phyloP scores from a whole-genome alignment of 495 filamentous ascomycete species.

The Bathelium albidoporum region DNA sequence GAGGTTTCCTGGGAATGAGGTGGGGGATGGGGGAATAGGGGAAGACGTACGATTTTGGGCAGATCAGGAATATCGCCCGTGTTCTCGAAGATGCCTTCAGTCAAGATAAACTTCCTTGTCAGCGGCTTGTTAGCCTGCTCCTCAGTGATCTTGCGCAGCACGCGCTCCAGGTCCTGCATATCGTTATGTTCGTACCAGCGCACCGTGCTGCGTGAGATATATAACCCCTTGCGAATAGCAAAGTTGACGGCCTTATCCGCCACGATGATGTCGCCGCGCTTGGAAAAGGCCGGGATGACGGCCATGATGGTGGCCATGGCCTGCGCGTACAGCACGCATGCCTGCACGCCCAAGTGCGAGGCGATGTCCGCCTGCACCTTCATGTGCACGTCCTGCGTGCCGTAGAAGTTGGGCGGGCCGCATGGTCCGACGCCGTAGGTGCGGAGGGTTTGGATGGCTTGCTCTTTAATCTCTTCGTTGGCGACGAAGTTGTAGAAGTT shows the following conservation, averaged over 20 bases:
- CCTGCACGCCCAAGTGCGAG: slow-evolving; percentile 69
- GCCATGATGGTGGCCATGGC: slow-evolving; percentile 88
- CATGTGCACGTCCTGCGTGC: slow-evolving; percentile 97
- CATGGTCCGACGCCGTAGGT: slow-evolving; percentile 95
- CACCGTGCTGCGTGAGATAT: slow-evolving; percentile 83
- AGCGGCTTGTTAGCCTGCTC: slow-evolving; percentile 82
- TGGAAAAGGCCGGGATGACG: slow-evolving; percentile 92
- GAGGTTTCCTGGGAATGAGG: not conserved
- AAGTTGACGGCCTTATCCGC: slow-evolving; percentile 93
- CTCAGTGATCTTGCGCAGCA: slow-evolving; percentile 73
- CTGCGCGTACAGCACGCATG: slow-evolving; percentile 90
- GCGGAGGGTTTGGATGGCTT: slow-evolving; percentile 84
- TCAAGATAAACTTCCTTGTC: slow-evolving; percentile 90
- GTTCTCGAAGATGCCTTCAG: slow-evolving; percentile 88
- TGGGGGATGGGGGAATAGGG: not conserved
- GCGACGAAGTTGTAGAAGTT: slow-evolving; percentile 95
- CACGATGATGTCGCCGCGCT: slow-evolving; percentile 95
- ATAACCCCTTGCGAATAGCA: slow-evolving; percentile 85
- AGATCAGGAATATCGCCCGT: slow-evolving; percentile 78
- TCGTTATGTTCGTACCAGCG: slow-evolving; percentile 95
- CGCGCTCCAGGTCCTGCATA: slow-evolving; percentile 81
- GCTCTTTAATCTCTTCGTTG: slow-evolving; percentile 85
- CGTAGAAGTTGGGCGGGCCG: slow-evolving; percentile 94
- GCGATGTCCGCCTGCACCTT: slow-evolving; percentile 93
- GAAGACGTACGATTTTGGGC: slow-evolving; percentile 61